Base-by-base conservation (phyloP, 306 rosid genomes). In the Acacia acuminata region DNA sequence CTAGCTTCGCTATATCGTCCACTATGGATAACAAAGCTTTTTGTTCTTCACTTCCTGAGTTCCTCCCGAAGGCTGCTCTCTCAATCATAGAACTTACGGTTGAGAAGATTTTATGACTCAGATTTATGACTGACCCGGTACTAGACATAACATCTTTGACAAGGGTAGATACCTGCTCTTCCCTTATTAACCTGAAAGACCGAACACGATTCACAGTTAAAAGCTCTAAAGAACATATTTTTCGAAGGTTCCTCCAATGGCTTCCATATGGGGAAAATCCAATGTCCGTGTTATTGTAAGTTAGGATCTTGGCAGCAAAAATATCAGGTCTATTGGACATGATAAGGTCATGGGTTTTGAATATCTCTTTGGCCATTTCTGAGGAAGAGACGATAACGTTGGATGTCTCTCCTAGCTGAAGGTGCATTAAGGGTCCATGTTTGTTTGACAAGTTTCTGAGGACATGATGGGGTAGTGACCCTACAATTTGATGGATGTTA, bases 331-430 rank as follows among this genome's bases (percentile, higher is more conserved):
- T 51, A 51, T 51, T 1, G 22, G 58, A 17, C 10, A 27, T 27
- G 69, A 63, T 25, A 13, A 16, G 3, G 32, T 68, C 85, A 60
- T 85, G 75, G 2, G 77, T 73, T 58, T 55, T 79, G 30, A 85
- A 2, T 8, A 65, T 30, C 44, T 65, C 43, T 32, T 15, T 30
- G 43, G 71, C 71, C 2, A 32, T 4, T 7, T 65, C 71, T 2
- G 71, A 8, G 2, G 88, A 82, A 20, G 83, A 45, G 17, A 82
- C 1, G 2, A 77, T 9, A 1, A 71, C 53, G 10, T 30, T 24
- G 43, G 63, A 32, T 7, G 30, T 5, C 43, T 65, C 11, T 7
- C 43, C 43, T 0, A 65, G 43, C 3, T 50, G 71, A n/a, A 55
- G 63, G 4, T 55, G 63, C 63, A 55, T 55, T n/a, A 56, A 2